Base-by-base conservation (phyloP, 2,329 filamentous ascomycete species). In the Neofusicoccum kwambonambiense region DNA sequence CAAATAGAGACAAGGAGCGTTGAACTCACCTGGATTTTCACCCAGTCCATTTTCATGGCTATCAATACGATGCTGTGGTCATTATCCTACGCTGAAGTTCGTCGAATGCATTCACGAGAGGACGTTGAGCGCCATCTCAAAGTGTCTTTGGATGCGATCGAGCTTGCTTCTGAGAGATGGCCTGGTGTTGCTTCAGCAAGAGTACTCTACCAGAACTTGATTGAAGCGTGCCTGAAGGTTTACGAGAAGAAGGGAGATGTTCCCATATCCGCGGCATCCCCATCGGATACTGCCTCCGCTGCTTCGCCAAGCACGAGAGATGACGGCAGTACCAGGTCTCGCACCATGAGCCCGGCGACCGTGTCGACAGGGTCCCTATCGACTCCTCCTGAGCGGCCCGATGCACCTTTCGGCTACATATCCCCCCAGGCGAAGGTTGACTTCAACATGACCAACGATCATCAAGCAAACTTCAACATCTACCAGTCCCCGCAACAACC, bases 21-120 rank as follows among this genome's bases (percentile, higher is more conserved):
- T 11, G 94, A 97, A 73, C 83, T 97, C 66, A 97, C 93, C 0
- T 98, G 94, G 94, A 89, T 97, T 49, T 97, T 97, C 73, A 87
- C 96, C 1, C 85, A 97, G 65, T 89, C 90, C 19, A 85, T 98
- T 45, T 97, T 96, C 79, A 95, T 96, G 87, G 89, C 91, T 4
- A 85, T 98, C 65, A 97, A 97, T 74, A 93, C 92, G 4, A 86
- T 97, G 57, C 84, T 99, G 0, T 99, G 95, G 95, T 88, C 91
- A 1, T 85, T 96, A 7, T 96, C 93, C 1, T 97, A 96, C 73
- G 85, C 89, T 3, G 90, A 94, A 69, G 89, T 98, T 27, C 89
- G 95, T 51, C 85, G 86, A 62, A 82, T 86, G 17, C 90, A 97
- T 74, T 76, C 84, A 3, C 87, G 89, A 19, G 88, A 92, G 50